These are phyloP conservation scores for Botryosphaeria dothidea DNA, from an alignment of 2,329 filamentous ascomycete genomes.

Conservation along the genomic window DNA sequence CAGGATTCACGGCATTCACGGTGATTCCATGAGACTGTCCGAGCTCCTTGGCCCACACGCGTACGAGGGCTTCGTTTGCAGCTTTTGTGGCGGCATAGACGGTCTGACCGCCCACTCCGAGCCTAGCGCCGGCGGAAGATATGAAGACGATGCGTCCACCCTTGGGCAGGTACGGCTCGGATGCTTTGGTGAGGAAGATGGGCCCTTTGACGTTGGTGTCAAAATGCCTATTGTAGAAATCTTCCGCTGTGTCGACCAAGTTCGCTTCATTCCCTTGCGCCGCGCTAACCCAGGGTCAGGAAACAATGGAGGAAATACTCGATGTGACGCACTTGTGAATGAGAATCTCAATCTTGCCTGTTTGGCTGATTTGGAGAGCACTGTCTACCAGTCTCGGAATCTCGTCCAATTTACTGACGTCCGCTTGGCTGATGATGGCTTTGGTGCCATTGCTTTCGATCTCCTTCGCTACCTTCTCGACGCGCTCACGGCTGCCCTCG, in stretches of 20 bases:
- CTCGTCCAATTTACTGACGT: not conserved
- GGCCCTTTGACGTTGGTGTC: slow-evolving; percentile 55
- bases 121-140: slow-evolving; percentile 50
- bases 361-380: not conserved
- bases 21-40: slow-evolving; percentile 53
- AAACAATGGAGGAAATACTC: not conserved
- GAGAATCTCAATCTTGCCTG: not conserved
- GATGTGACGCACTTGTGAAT: not conserved
- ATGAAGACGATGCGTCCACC: slow-evolving; percentile 56
- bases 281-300: slow-evolving; percentile 29
- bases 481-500: not conserved
- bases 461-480: not conserved
- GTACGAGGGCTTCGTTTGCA: slow-evolving; percentile 58
- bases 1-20: slow-evolving; percentile 59
- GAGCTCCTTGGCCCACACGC: slow-evolving; percentile 58
- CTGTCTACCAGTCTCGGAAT: not conserved
- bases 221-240: slow-evolving; percentile 52
- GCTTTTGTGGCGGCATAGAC: slow-evolving; percentile 58
- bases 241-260: slow-evolving; percentile 41
- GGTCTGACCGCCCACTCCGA: slow-evolving; percentile 44
- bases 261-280: slow-evolving; percentile 21
- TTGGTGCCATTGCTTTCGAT: not conserved
- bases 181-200: slow-evolving; percentile 52
- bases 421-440: not conserved
- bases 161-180: slow-evolving; percentile 46